Evolutionary conservation across 257 asterid genomes (phyloP), one percentile per base, ranked within the genome.

Genomic region (Solanum tarapatanum): DNA sequence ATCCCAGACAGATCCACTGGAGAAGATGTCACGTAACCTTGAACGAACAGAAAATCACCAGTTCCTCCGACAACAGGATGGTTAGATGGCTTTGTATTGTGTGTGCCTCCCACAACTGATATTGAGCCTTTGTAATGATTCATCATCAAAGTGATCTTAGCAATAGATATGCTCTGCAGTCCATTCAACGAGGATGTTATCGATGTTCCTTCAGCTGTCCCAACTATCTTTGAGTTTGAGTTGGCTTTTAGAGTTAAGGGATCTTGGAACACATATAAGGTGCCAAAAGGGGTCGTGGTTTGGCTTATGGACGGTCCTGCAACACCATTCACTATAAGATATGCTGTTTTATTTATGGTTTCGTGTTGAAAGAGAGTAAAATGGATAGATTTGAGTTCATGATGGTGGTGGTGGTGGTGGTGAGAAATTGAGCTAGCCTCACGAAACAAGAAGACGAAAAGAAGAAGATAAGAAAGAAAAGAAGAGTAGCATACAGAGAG

Each of bases 231-330:
- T 24, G 90, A 88, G 58, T 45, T 85, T 55, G 66, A n/a, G 13
- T 24, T 62, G 12, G 90, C 4, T 26, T 84, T 76, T 39, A 88
- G 82, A 75, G 90, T 88, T 84, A 85, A 7, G 36, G 90, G 88
- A 76, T 88, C 90, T 76, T 88, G 90, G 83, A 84, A 88, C 1
- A 66, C 90, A 62, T 23, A 88, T 24, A 88, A 17, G 45, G 90
- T 88, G 70, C 90, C 90, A 28, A 88, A 84, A 28, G 88, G 90
- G 11, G 90, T 85, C 24, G 90, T 76, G 16, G 90, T 88, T 77
- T 88, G 86, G 82, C 55, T 39, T 13, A 76, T 48, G 11, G 82
- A 30, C 0, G 88, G 83, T 39, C 88, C 90, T n/a, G 90, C 88
- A 24, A 88, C 90, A 21, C 88, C 90, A 10, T 88, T 84, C 48